Base-by-base conservation (phyloP, 2,329 filamentous ascomycete genomes). In the Calonectria naviculata region DNA sequence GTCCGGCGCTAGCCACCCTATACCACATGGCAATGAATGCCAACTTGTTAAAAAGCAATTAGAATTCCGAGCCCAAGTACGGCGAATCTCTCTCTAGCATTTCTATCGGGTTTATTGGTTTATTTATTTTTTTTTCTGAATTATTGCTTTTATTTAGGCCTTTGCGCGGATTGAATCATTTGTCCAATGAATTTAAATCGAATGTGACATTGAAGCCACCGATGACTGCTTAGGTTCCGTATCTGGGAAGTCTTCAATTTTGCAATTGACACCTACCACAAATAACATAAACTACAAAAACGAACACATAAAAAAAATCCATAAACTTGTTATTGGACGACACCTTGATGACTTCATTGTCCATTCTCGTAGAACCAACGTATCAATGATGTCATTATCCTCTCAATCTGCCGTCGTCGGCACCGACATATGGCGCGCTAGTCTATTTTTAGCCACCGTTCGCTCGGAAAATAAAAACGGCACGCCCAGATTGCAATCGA, bases 301-400 rank as follows among this genome's bases (percentile, higher is more conserved):
- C 13, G 24, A 12, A 24, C 9, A 31, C n/a, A 26, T 8, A 24
- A 9, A 24, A 36, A 38, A 1, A n/a, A 17, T 8, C 13, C n/a
- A 12, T 3, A 38, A 9, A 34, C 6, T 15, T 34, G 7, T 1
- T 7, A 38, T 13, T 29, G 8, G 1, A 31, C 7, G 28, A 19
- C 26, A 10, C 12, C 21, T 38, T 12, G 5, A 44, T 12, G n/a
- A 12, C 24, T 21, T 4, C 9, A 44, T 31, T 5, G 15, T 24
- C 21, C 36, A 46, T 46, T 15, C 29, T 31, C 17, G n/a, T 13
- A 46, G 42, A 44, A 13, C 56, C 9, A 21, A 44, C 8, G 12
- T 44, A 29, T 61, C 56, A 61, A 61, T 61, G 56, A 61, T 61
- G 56, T 61, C 56, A 61, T 61, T 28, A 10, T 36, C 19, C 21